phyloP scores from a whole-genome alignment of 2,329 filamentous ascomycete species.

The Penicillium sp. region DNA sequence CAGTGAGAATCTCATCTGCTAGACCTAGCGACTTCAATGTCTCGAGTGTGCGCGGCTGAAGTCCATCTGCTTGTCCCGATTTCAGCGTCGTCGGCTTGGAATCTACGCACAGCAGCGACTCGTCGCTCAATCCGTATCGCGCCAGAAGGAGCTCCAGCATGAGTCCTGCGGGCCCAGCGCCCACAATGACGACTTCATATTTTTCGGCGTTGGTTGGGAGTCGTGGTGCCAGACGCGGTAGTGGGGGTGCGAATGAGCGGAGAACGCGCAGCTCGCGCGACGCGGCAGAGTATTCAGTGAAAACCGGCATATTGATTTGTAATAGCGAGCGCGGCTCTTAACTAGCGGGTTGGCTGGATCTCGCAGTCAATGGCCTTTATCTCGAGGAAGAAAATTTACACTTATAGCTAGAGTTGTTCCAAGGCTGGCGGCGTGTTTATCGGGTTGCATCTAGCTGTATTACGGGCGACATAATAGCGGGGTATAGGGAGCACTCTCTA shows the following conservation, averaged over 20 bases:
- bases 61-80: conserved; percentile 43
- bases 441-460: not conserved
- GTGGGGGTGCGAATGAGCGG: conserved; percentile 38
- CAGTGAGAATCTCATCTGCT: conserved; percentile 37
- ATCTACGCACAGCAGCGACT: conserved; percentile 43
- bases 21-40: conserved; percentile 43
- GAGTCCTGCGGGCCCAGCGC: conserved; percentile 44
- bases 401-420: not conserved
- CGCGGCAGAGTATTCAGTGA: conserved; percentile 33
- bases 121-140: conserved; percentile 41
- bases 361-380: not conserved
- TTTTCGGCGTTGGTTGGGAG: conserved; percentile 23
- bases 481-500: conserved; percentile 2
- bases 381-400: not conserved
- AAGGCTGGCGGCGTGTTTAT: not conserved
- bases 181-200: conserved; percentile 44
- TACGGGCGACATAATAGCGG: conserved; percentile 1
- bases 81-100: conserved; percentile 38
- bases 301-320: conserved; percentile 35
- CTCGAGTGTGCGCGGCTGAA: conserved; percentile 44
- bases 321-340: not conserved
- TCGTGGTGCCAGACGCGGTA: conserved; percentile 33
- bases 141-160: conserved; percentile 42
- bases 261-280: conserved; percentile 40
- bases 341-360: not conserved